Evolutionary conservation across 306 rosid species (phyloP).

Genomic region (Quillaja saponaria): DNA sequence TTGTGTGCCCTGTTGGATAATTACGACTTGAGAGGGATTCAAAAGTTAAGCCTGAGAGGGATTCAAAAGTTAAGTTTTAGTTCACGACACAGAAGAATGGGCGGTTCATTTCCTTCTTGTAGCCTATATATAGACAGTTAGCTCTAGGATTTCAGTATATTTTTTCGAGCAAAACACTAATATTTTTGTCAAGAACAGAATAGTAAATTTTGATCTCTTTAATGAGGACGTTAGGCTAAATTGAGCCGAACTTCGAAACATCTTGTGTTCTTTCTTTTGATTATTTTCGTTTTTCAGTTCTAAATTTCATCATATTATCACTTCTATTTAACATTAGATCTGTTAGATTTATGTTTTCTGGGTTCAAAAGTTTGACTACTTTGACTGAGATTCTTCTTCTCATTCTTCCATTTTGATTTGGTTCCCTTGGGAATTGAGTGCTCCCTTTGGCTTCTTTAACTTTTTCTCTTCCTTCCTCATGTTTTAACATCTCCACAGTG

Average conservation of each 20-base stretch:
- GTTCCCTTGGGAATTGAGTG: slow-evolving; percentile 46
- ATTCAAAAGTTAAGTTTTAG: too few relatives aligned
- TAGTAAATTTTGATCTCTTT: too few relatives aligned
- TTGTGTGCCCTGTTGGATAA: too few relatives aligned
- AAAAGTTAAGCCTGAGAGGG: too few relatives aligned
- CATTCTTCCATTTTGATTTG: slow-evolving; percentile 77
- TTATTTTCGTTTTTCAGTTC: not conserved
- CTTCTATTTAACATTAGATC: slow-evolving; percentile 37
- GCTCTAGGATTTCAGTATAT: too few relatives aligned
- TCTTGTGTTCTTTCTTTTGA: not conserved
- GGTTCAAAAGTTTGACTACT: slow-evolving; percentile 60
- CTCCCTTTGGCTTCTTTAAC: slow-evolving; percentile 22
- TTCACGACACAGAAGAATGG: too few relatives aligned
- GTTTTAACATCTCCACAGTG: slow-evolving; percentile 17
- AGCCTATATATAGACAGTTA: too few relatives aligned
- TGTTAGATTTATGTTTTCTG: slow-evolving; percentile 53
- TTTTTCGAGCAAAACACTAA: too few relatives aligned
- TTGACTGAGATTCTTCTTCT: slow-evolving; percentile 69
- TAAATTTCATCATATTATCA: not conserved
- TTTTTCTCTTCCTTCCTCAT: slow-evolving; percentile 25
- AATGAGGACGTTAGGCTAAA: not conserved
- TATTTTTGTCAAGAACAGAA: too few relatives aligned
- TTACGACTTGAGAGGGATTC: too few relatives aligned
- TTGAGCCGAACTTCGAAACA: not conserved
- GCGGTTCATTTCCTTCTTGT: too few relatives aligned